Percentiles rank a stretch among this genome's conserved stretches.
These are phyloP conservation scores for Nephelium lappaceum DNA, from an alignment of 345 rosid species.

Conservation along the genomic window DNA sequence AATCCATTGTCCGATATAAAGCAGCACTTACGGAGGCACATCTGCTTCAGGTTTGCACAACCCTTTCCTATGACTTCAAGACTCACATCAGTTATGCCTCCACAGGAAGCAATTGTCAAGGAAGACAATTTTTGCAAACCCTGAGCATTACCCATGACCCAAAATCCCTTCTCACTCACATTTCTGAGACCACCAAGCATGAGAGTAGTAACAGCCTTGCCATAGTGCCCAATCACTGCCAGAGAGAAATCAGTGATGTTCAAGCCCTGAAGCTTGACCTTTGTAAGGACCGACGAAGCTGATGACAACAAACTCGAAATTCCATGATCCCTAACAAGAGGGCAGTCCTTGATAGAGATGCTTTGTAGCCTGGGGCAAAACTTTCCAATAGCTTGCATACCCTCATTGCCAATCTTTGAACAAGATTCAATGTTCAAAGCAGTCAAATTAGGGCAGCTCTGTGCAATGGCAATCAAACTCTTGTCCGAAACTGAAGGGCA, in stretches of 20 bases:
- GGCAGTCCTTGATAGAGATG: constrained; percentile 66
- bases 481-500: constrained; percentile 63
- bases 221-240: constrained; percentile 75
- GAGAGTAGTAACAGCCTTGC: constrained; percentile 52
- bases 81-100: constrained; percentile 66
- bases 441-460: constrained; percentile 59
- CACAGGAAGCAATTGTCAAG: constrained; percentile 58
- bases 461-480: constrained; percentile 62
- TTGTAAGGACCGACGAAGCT: constrained; percentile 43
- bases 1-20: constrained; percentile 65
- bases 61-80: constrained; percentile 63
- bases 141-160: constrained; percentile 83
- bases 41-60: constrained; percentile 59
- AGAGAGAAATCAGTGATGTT: constrained; percentile 76
- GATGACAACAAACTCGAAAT: constrained; percentile 60
- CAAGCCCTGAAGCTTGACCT: constrained; percentile 70
- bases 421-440: constrained; percentile 61
- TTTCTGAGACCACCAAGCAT: constrained; percentile 50
- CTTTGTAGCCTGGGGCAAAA: constrained; percentile 52
- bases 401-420: constrained; percentile 59
- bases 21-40: constrained; percentile 66
- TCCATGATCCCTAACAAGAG: constrained; percentile 76
- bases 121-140: constrained; percentile 55
- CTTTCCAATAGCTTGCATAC: constrained; percentile 64
- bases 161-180: constrained; percentile 74